Conservation (phyloP, 306 rosid genomes). For the Corylus heterophylla region DNA sequence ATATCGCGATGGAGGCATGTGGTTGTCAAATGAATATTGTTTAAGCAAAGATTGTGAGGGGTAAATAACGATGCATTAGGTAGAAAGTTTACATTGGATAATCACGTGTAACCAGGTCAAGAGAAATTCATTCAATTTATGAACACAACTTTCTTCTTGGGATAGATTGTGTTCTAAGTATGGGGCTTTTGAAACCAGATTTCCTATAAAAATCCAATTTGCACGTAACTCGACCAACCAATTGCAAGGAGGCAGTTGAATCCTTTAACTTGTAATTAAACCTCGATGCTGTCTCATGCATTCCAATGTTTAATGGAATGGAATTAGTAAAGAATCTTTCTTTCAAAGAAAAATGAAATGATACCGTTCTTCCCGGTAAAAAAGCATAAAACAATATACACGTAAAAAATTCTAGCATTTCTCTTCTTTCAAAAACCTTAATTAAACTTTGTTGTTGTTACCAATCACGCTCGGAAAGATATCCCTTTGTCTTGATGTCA, state of each 20-base stretch:
- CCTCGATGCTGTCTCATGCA: conserved; percentile 14
- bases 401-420: no score
- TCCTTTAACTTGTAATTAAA: neutral
- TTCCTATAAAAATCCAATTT: no score
- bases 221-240: no score
- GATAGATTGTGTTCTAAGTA: conserved; percentile 26
- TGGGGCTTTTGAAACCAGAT: no score
- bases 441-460: neutral
- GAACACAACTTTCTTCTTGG: neutral
- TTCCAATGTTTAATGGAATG: neutral
- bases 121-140: conserved; percentile 7
- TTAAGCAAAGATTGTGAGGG: neutral
- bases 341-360: neutral
- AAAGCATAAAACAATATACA: no score
- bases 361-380: no score
- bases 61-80: conserved; percentile 20
- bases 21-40: neutral
- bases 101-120: conserved; percentile 15
- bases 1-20: neutral
- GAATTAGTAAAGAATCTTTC: neutral
- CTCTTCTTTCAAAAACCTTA: no score
- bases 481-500: neutral
- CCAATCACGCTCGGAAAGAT: neutral
- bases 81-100: conserved; percentile 27
- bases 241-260: neutral